Evolutionary conservation across 140 eudicot species (phyloP).

Genomic region (Senecio squalidus): DNA sequence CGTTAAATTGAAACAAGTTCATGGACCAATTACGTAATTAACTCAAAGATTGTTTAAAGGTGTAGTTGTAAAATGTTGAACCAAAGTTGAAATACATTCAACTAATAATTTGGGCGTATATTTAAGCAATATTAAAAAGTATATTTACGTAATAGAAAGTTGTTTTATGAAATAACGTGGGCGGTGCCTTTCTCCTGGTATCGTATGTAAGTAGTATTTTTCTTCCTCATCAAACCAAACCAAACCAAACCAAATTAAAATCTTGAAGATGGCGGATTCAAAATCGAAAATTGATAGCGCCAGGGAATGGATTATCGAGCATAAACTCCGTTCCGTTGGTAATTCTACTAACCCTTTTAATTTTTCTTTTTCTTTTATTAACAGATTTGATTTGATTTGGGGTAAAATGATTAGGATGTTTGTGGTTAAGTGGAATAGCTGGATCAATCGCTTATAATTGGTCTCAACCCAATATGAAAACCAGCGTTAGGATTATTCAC

Average conservation of each 20-base stretch:
- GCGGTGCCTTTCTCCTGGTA: too few species aligned
- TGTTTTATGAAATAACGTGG: too few species aligned
- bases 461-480: conserved; percentile 81
- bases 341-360: background rate
- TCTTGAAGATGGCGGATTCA: conserved; percentile 47
- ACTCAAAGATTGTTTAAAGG: too few species aligned
- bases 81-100: too few species aligned
- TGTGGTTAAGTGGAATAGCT: conserved; percentile 67
- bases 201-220: too few species aligned
- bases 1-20: too few species aligned
- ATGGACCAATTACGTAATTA: too few species aligned
- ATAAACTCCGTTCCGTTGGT: conserved; percentile 85
- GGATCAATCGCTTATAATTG: conserved; percentile 80
- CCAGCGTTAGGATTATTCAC: conserved; percentile 84
- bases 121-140: too few species aligned
- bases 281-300: conserved; percentile 27
- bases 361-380: background rate
- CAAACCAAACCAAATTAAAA: conserved; percentile 2
- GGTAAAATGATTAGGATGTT: conserved; percentile 31
- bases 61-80: too few species aligned
- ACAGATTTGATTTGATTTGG: background rate
- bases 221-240: background rate
- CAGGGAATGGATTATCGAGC: conserved; percentile 70
- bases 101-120: too few species aligned
- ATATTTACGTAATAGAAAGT: too few species aligned